Evolutionary conservation across 768 basidiomycete species (phyloP).

Genomic region (Tubosaeta sp.): DNA sequence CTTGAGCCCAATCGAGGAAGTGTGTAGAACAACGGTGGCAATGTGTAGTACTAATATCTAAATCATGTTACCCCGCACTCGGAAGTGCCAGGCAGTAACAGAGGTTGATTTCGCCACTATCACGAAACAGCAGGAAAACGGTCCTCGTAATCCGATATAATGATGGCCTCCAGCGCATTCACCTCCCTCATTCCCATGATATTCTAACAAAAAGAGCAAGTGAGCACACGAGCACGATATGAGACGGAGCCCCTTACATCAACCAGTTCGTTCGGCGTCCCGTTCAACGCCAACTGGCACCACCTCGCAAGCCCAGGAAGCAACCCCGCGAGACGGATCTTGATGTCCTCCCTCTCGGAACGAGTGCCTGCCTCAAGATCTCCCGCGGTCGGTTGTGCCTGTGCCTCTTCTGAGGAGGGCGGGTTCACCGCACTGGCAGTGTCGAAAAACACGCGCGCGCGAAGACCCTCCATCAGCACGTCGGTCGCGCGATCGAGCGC

Average conservation of each 20-base stretch:
- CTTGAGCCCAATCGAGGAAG: no score
- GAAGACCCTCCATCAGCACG: conserved; percentile 59
- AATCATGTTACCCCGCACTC: no score
- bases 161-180: conserved; percentile 63
- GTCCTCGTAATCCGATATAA: conserved; percentile 67
- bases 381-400: conserved; percentile 8
- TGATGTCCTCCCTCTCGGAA: conserved; percentile 34
- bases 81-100: not conserved
- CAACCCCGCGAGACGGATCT: conserved; percentile 71
- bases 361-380: conserved; percentile 11
- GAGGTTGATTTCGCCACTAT: not conserved
- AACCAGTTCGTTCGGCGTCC: conserved; percentile 73
- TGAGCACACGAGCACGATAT: conserved; percentile 2
- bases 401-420: conserved; percentile 9
- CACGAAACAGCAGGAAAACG: conserved; percentile 25
- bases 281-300: conserved; percentile 64
- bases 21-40: no score
- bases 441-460: conserved; percentile 56
- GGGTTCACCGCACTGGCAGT: conserved; percentile 10
- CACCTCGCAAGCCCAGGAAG: conserved; percentile 78
- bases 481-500: conserved; percentile 68
- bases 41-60: no score
- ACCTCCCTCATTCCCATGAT: conserved; percentile 62
- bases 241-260: conserved; percentile 57
- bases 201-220: conserved; percentile 37